These are phyloP conservation scores for Elsinoe australis DNA, from an alignment of 2,329 filamentous ascomycete species.

Conservation along the genomic window DNA sequence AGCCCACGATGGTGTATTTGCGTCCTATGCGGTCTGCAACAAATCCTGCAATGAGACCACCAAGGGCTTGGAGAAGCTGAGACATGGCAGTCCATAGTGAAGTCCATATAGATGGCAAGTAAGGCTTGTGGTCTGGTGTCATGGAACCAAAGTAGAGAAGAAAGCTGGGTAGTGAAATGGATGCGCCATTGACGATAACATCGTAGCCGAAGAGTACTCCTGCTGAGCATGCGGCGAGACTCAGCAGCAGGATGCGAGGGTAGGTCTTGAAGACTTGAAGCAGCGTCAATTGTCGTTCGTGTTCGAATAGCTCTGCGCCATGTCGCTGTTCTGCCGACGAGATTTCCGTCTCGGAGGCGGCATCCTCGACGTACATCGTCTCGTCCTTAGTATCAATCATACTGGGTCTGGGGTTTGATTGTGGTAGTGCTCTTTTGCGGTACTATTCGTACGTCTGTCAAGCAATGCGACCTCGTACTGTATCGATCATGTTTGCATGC, in stretches of 20 bases:
- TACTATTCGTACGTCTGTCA: no score
- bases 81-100: constrained; percentile 26
- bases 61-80: constrained; percentile 29
- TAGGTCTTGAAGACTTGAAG: constrained; percentile 5
- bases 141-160: constrained; percentile 16
- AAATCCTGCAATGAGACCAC: constrained; percentile 44
- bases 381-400: constrained; percentile 4
- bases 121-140: constrained; percentile 8
- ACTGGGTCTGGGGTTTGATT: no score
- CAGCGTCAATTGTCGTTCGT: not conserved
- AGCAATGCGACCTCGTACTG: no score
- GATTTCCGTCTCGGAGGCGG: not conserved
- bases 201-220: constrained; percentile 2
- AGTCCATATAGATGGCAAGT: constrained; percentile 11
- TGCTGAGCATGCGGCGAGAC: not conserved
- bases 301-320: constrained; percentile 2
- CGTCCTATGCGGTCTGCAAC: constrained; percentile 44
- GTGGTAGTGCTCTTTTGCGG: no score
- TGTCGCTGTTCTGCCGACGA: not conserved
- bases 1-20: constrained; percentile 47
- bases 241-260: not conserved
- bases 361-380: not conserved
- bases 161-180: constrained; percentile 10
- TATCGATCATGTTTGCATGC: no score
- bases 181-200: constrained; percentile 8